phyloP scores from a whole-genome alignment of 1,284 basidiomycete species.

The Heliocybe sulcata region DNA sequence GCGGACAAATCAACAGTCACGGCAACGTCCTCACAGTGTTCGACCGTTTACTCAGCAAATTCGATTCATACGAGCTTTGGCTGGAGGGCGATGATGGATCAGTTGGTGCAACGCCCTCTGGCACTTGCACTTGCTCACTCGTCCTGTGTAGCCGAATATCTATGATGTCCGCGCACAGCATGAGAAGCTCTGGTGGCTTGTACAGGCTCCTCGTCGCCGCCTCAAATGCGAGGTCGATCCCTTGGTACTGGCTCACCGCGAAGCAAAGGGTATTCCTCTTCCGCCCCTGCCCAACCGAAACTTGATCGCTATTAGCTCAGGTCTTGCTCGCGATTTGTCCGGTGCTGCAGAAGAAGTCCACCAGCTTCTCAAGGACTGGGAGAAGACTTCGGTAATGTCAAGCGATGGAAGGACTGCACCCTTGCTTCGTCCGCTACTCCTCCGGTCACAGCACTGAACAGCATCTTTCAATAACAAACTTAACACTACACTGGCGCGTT shows the following conservation, averaged over 20 bases:
- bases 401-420: not conserved
- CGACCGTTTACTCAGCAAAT: slow-evolving; percentile 1
- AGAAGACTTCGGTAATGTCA: not conserved
- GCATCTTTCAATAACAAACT: too few species aligned
- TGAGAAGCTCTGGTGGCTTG: slow-evolving; percentile 3
- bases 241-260: not conserved
- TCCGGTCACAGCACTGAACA: too few species aligned
- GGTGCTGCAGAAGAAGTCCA: slow-evolving; percentile 6
- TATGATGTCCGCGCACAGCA: not conserved
- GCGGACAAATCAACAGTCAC: slow-evolving; percentile 7
- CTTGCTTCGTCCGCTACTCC: not conserved
- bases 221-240: slow-evolving; percentile 6
- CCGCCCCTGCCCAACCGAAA: not conserved
- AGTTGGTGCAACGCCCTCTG: slow-evolving; percentile 4
- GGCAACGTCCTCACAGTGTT: slow-evolving; percentile 9
- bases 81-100: slow-evolving; percentile 6
- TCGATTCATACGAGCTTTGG: slow-evolving; percentile 4
- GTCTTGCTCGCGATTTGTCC: slow-evolving; percentile 8
- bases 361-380: slow-evolving; percentile 4
- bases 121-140: slow-evolving; percentile 5
- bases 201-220: not conserved
- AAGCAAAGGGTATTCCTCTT: not conserved
- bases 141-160: not conserved
- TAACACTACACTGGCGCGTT: too few species aligned
- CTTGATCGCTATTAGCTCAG: slow-evolving; percentile 5